Percentiles rank a stretch among this genome's conserved stretches.
Evolutionary conservation across 73 alveolate genomes (phyloP).

Genomic region (Durusdinium trenchii): DNA sequence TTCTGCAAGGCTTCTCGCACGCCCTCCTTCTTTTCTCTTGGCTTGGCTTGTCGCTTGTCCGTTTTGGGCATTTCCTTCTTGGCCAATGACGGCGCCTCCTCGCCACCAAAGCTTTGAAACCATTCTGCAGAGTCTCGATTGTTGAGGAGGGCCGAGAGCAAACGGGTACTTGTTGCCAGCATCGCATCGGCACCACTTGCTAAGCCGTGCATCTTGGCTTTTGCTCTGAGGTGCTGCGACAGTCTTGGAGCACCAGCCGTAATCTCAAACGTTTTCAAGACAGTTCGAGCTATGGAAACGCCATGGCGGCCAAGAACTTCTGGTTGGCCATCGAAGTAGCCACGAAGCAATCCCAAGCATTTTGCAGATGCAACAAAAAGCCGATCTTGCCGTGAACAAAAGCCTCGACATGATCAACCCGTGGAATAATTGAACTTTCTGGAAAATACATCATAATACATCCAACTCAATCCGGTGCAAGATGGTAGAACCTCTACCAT

Average conservation of each 20-base stretch:
- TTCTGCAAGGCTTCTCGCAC: constrained; percentile 45
- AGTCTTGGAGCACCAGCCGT: constrained; percentile 37
- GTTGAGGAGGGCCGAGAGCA: constrained; percentile 57
- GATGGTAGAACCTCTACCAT: too few relatives aligned
- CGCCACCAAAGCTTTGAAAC: constrained; percentile 6
- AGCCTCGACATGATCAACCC: not conserved
- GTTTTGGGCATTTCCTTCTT: not conserved
- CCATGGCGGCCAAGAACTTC: constrained; percentile 40
- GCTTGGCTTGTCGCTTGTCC: not conserved
- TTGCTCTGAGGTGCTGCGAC: constrained; percentile 88
- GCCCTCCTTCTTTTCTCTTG: not conserved
- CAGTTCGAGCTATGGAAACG: constrained; percentile 15
- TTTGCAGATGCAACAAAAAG: constrained; percentile 91
- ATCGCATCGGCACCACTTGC: constrained; percentile 44
- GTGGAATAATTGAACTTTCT: too few relatives aligned
- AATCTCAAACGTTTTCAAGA: constrained; percentile 77
- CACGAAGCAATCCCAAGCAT: constrained; percentile 82
- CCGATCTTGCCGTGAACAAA: constrained; percentile 56
- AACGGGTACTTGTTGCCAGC: constrained; percentile 86
- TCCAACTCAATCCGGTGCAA: too few relatives aligned
- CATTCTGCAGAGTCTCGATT: constrained; percentile 40
- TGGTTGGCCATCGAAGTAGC: constrained; percentile 59
- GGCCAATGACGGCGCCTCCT: not conserved
- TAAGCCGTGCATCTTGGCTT: constrained; percentile 33
- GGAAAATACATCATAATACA: too few relatives aligned